These are phyloP conservation scores for Cryoendolithus antarcticus DNA, from an alignment of 2,329 filamentous ascomycete species.

Conservation along the genomic window DNA sequence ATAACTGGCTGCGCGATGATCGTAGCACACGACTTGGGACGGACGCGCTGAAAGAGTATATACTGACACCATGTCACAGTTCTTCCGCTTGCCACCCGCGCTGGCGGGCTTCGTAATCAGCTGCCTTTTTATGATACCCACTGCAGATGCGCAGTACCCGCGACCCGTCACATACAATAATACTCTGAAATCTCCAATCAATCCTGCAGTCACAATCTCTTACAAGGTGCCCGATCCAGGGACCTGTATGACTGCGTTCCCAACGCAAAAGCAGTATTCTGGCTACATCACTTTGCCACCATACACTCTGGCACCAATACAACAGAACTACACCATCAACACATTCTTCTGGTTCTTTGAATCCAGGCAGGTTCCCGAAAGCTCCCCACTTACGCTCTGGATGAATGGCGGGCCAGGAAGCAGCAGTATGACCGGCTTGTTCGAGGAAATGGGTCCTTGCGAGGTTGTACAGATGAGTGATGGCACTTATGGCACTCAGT, in stretches of 20 bases:
- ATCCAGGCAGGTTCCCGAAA: slow-evolving; percentile 34
- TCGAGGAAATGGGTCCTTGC: slow-evolving; percentile 44
- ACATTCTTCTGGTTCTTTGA: slow-evolving; percentile 58
- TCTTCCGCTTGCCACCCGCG: slow-evolving; percentile 13
- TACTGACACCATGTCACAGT: slow-evolving; percentile 1
- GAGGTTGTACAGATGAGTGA: slow-evolving; percentile 31
- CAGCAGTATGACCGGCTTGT: slow-evolving; percentile 53
- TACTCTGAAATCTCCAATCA: slow-evolving; percentile 48
- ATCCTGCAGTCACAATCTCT: slow-evolving; percentile 52
- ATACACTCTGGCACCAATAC: slow-evolving; percentile 31
- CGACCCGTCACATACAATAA: slow-evolving; percentile 32
- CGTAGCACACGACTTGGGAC: too few relatives aligned
- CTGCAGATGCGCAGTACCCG: slow-evolving; percentile 25
- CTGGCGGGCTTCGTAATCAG: slow-evolving; percentile 13
- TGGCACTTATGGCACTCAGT: slow-evolving; percentile 27
- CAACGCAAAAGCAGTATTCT: slow-evolving; percentile 54
- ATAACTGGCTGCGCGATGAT: too few relatives aligned
- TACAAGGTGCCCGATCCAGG: slow-evolving; percentile 51
- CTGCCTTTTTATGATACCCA: slow-evolving; percentile 6
- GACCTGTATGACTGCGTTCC: slow-evolving; percentile 53
- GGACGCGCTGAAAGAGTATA: background rate
- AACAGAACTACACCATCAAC: slow-evolving; percentile 46
- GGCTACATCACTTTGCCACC: slow-evolving; percentile 53
- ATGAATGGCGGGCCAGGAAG: slow-evolving; percentile 56
- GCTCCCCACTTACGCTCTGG: slow-evolving; percentile 48